Percentiles rank a stretch among this genome's conserved stretches.
Conservation (phyloP, 2,329 filamentous ascomycete genomes). For the Cladosporium halotolerans region DNA sequence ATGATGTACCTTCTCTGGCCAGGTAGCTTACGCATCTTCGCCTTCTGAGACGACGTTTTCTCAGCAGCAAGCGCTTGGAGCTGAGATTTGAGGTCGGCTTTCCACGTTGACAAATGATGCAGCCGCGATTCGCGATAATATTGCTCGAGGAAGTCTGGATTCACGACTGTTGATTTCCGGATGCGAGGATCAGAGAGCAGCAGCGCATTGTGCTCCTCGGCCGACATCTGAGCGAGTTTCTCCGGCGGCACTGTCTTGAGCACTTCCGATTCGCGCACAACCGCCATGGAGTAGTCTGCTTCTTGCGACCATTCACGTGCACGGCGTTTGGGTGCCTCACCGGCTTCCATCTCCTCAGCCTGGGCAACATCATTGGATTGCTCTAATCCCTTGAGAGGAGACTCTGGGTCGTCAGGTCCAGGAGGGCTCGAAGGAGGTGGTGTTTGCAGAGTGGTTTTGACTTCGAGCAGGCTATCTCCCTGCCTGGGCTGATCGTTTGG, state of each 20-base stretch:
- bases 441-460: conserved; percentile 15
- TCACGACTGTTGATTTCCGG: conserved; percentile 81
- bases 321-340: conserved; percentile 5
- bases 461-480: conserved; percentile 10
- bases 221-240: conserved; percentile 55
- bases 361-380: background rate
- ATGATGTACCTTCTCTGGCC: conserved; percentile 75
- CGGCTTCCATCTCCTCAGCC: background rate
- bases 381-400: no score
- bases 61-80: conserved; percentile 76
- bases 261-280: conserved; percentile 26
- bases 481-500: conserved; percentile 10
- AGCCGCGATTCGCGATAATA: conserved; percentile 93
- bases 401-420: background rate
- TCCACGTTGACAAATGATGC: conserved; percentile 95
- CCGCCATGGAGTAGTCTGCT: conserved; percentile 28
- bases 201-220: conserved; percentile 86
- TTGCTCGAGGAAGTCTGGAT: conserved; percentile 88
- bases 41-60: conserved; percentile 49
- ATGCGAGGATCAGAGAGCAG: conserved; percentile 78
- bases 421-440: conserved; percentile 18
- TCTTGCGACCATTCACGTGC: conserved; percentile 28
- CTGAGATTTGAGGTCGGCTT: conserved; percentile 83
- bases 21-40: conserved; percentile 48
- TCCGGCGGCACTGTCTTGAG: conserved; percentile 24